Conservation (phyloP, 2,329 filamentous ascomycete genomes). For the Leptographium flavum region DNA sequence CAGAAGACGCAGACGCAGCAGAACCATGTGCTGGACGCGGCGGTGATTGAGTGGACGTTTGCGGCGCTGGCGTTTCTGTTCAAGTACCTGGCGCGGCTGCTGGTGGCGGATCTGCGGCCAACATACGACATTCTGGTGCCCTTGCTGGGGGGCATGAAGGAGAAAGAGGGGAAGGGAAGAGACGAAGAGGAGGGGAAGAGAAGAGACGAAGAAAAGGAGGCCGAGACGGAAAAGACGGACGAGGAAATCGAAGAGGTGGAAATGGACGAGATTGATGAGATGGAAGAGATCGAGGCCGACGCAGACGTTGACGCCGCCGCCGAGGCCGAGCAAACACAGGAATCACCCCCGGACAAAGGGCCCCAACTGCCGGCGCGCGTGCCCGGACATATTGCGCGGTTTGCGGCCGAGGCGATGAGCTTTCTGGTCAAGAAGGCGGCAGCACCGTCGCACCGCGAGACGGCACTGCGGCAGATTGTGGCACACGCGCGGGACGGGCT, state of each 20-base stretch:
- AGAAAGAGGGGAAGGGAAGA: background rate
- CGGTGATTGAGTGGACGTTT: constrained; percentile 97
- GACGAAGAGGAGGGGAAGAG: background rate
- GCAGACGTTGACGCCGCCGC: background rate
- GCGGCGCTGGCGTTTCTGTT: constrained; percentile 88
- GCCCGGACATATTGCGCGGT: constrained; percentile 76
- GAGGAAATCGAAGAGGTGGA: constrained; percentile 14
- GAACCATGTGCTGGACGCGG: constrained; percentile 60
- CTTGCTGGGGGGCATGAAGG: constrained; percentile 64
- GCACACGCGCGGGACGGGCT: constrained; percentile 60
- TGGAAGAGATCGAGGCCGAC: background rate
- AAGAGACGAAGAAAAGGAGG: background rate
- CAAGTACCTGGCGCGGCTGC: constrained; percentile 82
- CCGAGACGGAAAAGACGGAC: background rate
- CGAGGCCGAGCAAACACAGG: background rate
- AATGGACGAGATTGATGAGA: background rate
- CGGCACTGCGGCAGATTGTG: constrained; percentile 56
- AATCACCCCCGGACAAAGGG: background rate
- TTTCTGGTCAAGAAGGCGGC: constrained; percentile 87
- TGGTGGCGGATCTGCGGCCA: constrained; percentile 74
- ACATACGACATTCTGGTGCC: constrained; percentile 73
- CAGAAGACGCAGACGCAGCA: constrained; percentile 8
- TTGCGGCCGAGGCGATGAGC: constrained; percentile 87
- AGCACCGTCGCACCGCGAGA: constrained; percentile 53
- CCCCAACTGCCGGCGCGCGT: constrained; percentile 31